Base-by-base conservation (phyloP, 495 filamentous ascomycete species). In the Staphylotrichum tortipilum region DNA sequence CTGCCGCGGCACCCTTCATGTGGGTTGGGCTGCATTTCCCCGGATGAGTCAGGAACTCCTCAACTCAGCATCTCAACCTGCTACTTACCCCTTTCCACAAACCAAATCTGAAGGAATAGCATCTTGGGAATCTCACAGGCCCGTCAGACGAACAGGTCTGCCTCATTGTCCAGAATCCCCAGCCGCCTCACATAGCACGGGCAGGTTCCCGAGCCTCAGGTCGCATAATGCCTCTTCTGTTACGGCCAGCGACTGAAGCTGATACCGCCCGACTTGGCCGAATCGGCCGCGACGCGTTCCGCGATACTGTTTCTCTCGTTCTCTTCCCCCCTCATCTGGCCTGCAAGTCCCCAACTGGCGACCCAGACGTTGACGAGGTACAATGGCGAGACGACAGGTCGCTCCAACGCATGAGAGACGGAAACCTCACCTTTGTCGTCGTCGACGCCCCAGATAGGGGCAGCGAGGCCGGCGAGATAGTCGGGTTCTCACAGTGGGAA, bases 401-500 rank as follows among this genome's bases (percentile, higher is more conserved):
- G 7, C 2, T 46, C 10, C 39, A 42, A 17, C 41, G 61, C 0
- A 53, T 62, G 48, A 38, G 45, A 1, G 49, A 57, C 3, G 61
- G 59, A 3, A 59, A 45, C 7, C 40, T 33, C 0, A 56, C 59
- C 3, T 30, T 48, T 29, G 56, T 64, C 11, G 59, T 57, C 4
- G 61, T 64, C 3, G 50, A 64, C 29, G 31, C 15, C 2, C 19
- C 39, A 7, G 50, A 57, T 12, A 31, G 43, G 1, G 39, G 26
- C 5, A 38, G 12, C 23, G 26, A 38, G 1, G 10, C 33, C 1
- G 57, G 50, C 23, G 40, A 29, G 2, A 40, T 64, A 1, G 38
- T 60, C 0, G 61, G 56, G 1, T 62, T 53, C n/a, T 51, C 54
- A 3, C 61, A 64, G 34, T 64, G 61, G 61, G 50, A 57, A 9